Percentiles rank a stretch among this genome's conserved stretches.
Evolutionary conservation across 208 protist species (phyloP).

Genomic region (Trypanosoma rangeli): DNA sequence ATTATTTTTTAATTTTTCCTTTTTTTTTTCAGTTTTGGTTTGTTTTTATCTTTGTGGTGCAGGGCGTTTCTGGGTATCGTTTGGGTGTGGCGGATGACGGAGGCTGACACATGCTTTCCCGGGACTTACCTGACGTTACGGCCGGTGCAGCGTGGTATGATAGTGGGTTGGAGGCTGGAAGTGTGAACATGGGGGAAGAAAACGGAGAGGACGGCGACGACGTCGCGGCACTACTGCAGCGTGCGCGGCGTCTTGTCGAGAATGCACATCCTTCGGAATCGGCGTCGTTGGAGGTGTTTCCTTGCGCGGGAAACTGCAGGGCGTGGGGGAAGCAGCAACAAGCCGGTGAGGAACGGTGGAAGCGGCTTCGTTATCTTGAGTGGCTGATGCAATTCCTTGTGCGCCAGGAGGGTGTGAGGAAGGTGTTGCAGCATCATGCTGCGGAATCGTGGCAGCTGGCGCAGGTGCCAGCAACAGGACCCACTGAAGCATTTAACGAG

Average conservation of each 20-base stretch:
- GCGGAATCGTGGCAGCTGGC: background rate
- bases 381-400: conserved; percentile 3
- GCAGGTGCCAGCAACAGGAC: background rate
- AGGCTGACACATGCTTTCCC: no score
- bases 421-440: no score
- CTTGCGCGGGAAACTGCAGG: background rate
- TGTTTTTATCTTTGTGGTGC: no score
- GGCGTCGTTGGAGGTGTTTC: background rate
- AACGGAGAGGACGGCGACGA: background rate
- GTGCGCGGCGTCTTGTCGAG: background rate
- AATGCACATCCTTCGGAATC: background rate
- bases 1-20: no score
- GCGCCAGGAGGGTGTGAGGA: no score
- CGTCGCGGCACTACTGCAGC: background rate
- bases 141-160: no score
- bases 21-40: no score
- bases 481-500: background rate
- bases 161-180: no score
- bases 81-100: no score
- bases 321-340: background rate
- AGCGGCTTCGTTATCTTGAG: conserved; percentile 14
- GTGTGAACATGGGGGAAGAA: conserved; percentile 14
- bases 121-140: no score
- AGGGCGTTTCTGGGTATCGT: no score
- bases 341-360: background rate